Evolutionary conservation across 139 green algal species (phyloP), one percentile per base, ranked within the genome.

Genomic region (Closterium sp.): DNA sequence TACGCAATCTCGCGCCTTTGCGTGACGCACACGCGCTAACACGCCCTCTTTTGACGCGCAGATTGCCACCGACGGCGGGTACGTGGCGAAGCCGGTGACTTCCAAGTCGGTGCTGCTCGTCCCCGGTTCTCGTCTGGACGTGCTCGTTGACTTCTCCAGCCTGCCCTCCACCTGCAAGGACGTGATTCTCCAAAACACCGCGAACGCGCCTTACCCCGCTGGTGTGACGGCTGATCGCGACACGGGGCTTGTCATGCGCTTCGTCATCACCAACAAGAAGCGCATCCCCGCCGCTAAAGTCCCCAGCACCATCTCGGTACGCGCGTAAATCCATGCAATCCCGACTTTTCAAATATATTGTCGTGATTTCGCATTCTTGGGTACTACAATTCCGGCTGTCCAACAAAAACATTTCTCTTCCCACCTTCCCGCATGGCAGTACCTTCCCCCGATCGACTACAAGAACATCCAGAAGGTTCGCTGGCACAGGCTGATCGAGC

Each of bases 31-130:
- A 38, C 32, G n/a, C n/a, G 3, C 32, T 38, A 38, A 2, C 3
- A 2, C n/a, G n/a, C n/a, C n/a, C n/a, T n/a, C n/a, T n/a, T 3
- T 38, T 38, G 3, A 24, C 32, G 13, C 31, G 89, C 45, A 93
- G 31, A 93, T 93, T 10, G 90, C 85, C 28, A 30, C 27, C 31
- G 90, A 93, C 31, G 85, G 85, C 9, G 90, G 90, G 4, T 93
- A 91, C 62, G 7, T 93, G 19, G 11, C 87, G 29, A 24, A 86
- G 86, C 91, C 91, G 11, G 91, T 94, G 11, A 4, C 38, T 7
- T 5, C 9, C 1, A 32, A 17, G 24, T n/a, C n/a, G 87, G 1
- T 93, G 13, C 45, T 87, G 42, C 34, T 93, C 10, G 91, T 21
- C 1, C 84, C 84, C 1, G 91, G 85, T 2, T 85, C 92, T 28